phyloP scores from a whole-genome alignment of 2,329 filamentous ascomycete species.

The Trichoderma sp. region DNA sequence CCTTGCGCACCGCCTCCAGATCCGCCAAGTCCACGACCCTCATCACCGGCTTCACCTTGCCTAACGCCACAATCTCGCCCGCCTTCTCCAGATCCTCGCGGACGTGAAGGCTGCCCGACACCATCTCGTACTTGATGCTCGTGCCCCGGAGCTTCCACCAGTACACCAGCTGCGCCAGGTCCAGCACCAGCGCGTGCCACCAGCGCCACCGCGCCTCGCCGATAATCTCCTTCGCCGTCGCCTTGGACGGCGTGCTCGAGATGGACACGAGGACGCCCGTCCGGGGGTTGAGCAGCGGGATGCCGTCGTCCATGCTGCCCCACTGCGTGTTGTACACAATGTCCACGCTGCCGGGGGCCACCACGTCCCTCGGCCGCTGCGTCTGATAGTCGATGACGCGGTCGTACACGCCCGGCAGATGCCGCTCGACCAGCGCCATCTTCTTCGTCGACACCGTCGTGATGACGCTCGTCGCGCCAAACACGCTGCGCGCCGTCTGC shows the following conservation, averaged over 20 bases:
- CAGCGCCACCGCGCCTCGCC: constrained; percentile 39
- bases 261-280: constrained; percentile 49
- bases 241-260: constrained; percentile 42
- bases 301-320: constrained; percentile 41
- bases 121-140: constrained; percentile 47
- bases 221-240: constrained; percentile 38
- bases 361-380: constrained; percentile 41
- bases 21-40: constrained; percentile 48
- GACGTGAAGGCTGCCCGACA: constrained; percentile 48
- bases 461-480: constrained; percentile 51
- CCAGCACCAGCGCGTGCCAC: constrained; percentile 44
- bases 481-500: constrained; percentile 55
- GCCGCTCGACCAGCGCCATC: constrained; percentile 47
- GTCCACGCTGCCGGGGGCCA: constrained; percentile 51
- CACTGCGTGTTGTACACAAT: constrained; percentile 54
- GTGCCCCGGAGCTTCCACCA: constrained; percentile 49
- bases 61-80: constrained; percentile 46
- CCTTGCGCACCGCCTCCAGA: constrained; percentile 46
- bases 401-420: constrained; percentile 50
- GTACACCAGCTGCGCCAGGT: constrained; percentile 46
- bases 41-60: constrained; percentile 49
- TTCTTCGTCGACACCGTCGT: constrained; percentile 57
- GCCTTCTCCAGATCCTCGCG: constrained; percentile 48
- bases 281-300: constrained; percentile 45
- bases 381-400: constrained; percentile 56